Conservation (phyloP, 1,139 yeast genomes). For the Blastobotrys arbuscula region DNA sequence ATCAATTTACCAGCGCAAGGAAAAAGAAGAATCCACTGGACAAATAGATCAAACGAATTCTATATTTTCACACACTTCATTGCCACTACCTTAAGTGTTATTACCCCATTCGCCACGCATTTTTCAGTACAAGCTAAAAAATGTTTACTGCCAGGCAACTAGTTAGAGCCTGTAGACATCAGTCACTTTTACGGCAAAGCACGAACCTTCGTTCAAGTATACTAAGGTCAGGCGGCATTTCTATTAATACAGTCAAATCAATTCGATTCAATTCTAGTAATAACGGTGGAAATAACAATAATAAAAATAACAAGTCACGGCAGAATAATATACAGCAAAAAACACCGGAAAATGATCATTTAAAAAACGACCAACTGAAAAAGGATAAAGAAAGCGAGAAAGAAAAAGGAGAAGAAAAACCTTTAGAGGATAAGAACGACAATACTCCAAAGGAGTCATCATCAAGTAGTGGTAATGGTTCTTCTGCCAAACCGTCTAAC, state of each 20-base stretch:
- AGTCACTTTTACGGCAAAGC: neutral
- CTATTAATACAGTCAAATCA: neutral
- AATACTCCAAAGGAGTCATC: neutral
- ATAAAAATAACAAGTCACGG: neutral
- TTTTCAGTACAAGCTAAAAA: too few relatives aligned
- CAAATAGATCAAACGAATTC: too few relatives aligned
- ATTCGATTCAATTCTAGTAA: slow-evolving; percentile 4
- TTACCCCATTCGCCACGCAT: too few relatives aligned
- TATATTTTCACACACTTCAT: too few relatives aligned
- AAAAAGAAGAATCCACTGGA: too few relatives aligned
- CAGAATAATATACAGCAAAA: neutral
- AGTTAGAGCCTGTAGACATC: slow-evolving; percentile 10
- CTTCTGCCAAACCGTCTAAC: neutral
- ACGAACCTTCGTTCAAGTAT: neutral
- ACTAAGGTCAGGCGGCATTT: neutral
- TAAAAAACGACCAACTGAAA: neutral
- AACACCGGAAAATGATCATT: slow-evolving; percentile 1
- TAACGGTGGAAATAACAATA: slow-evolving; percentile 6
- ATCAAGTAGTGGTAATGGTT: neutral
- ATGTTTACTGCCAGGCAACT: slow-evolving; percentile 13
- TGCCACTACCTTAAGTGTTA: too few relatives aligned
- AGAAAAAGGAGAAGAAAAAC: neutral
- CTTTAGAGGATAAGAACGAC: neutral
- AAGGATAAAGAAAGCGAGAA: neutral
- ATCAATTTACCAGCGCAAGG: too few relatives aligned